Base-by-base conservation (phyloP, 495 filamentous ascomycete genomes). In the Amphirosellinia nigrospora region DNA sequence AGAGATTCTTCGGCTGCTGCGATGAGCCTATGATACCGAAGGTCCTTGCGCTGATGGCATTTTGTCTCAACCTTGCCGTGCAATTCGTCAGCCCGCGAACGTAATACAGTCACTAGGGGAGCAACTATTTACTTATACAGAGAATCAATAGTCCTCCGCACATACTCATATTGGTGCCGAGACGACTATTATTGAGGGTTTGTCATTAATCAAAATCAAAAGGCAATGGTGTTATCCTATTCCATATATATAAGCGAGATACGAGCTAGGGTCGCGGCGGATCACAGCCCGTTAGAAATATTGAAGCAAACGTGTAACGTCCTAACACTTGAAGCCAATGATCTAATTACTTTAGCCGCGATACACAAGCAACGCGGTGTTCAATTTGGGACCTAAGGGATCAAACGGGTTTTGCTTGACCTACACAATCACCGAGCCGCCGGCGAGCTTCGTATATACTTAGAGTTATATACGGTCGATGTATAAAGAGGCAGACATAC, bases 391-490 rank as follows among this genome's bases (percentile, higher is more conserved):
- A 28, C 9, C 13, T 7, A 16, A 46, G 2, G 2, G 38, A n/a
- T 16, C 36, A 23, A 2, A 21, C 63, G 43, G 38, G 43, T n/a
- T 34, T 64, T 64, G 41, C 61, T 64, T 64, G 43, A 28, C 30
- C n/a, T 48, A 34, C 34, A 30, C 61, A 34, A 36, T 48, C 28
- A n/a, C 43, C 61, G 43, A 41, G 43, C 11, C 21, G 23, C 36
- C 28, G 30, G 28, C 61, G 43, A 41, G 43, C 11, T 16, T 64
- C 8, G 7, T 19, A 34, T 38, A 46, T n/a, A n/a, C n/a, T n/a
- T n/a, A n/a, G n/a, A n/a, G n/a, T n/a, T n/a, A 53, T n/a, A 16
- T 30, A 19, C 13, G 13, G 15, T 6, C 26, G 10, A 41, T 28
- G 36, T 63, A 45, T 65, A 52, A 52, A 65, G 15, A 16, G 61